phyloP scores from a whole-genome alignment of 2,329 filamentous ascomycete genomes.

The Graphilbum fragrans region DNA sequence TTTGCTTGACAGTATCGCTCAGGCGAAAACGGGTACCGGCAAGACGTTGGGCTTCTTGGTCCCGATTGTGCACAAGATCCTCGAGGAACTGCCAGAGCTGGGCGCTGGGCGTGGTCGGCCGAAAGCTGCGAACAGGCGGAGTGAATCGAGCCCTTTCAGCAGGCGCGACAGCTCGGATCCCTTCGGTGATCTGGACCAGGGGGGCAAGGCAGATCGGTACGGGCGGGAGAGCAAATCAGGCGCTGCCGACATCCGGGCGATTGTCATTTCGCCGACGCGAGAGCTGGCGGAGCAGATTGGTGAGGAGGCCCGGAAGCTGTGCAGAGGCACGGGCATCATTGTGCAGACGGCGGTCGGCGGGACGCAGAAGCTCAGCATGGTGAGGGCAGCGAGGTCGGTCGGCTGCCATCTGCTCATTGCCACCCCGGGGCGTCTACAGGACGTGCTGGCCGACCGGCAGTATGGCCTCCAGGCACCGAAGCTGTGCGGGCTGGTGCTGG shows the following conservation, averaged over 20 bases:
- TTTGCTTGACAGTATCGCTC: conserved; percentile 57
- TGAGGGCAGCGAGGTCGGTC: conserved; percentile 53
- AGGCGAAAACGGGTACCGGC: conserved; percentile 93
- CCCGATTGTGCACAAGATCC: conserved; percentile 70
- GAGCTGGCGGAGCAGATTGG: conserved; percentile 75
- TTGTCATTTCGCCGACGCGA: conserved; percentile 68
- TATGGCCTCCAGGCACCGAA: conserved; percentile 59
- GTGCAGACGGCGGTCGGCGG: conserved; percentile 80
- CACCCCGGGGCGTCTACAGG: conserved; percentile 78
- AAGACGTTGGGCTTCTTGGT: conserved; percentile 92
- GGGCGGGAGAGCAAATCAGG: too few relatives aligned
- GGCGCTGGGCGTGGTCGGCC: conserved; percentile 27
- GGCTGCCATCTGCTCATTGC: conserved; percentile 86
- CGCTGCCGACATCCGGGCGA: conserved; percentile 48
- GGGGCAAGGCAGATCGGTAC: background rate
- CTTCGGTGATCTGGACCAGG: too few relatives aligned
- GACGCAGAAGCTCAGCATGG: conserved; percentile 60
- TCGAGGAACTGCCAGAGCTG: conserved; percentile 50
- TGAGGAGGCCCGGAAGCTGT: conserved; percentile 62
- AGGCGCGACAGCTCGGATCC: too few relatives aligned
- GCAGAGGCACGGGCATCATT: conserved; percentile 50
- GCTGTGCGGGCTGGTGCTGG: conserved; percentile 79
- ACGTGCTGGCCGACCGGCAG: conserved; percentile 58
- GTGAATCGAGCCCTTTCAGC: too few relatives aligned
- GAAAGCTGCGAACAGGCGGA: too few relatives aligned